These are phyloP conservation scores for Cyclotella cryptica DNA, from an alignment of 108 stramenopile genomes.

Conservation along the genomic window DNA sequence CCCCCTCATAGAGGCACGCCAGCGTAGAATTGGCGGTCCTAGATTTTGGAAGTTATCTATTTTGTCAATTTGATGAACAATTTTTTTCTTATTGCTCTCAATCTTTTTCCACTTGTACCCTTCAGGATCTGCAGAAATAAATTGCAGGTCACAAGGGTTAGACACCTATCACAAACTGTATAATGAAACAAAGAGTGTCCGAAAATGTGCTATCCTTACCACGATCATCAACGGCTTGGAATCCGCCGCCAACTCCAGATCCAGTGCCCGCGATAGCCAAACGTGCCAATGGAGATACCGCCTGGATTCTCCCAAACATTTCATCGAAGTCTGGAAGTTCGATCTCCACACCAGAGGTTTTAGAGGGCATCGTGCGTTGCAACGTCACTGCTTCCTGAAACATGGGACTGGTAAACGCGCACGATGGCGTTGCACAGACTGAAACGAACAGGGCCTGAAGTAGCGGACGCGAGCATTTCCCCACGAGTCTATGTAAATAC, in stretches of 20 bases:
- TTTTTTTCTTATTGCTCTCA: conserved; percentile 49
- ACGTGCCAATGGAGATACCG: conserved; percentile 66
- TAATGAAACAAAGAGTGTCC: not conserved
- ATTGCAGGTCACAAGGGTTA: not conserved
- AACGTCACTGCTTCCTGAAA: conserved; percentile 58
- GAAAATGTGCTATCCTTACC: conserved; percentile 26
- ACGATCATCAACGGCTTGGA: conserved; percentile 41
- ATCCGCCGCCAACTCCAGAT: conserved; percentile 48
- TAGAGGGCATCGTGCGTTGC: conserved; percentile 66
- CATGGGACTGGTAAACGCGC: conserved; percentile 68
- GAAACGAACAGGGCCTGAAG: conserved; percentile 28
- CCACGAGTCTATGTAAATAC: too few relatives aligned
- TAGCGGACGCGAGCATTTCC: conserved; percentile 1
- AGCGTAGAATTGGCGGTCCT: conserved; percentile 63
- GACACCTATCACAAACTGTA: not conserved
- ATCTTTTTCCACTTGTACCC: conserved; percentile 66
- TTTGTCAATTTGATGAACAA: conserved; percentile 63
- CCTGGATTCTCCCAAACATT: conserved; percentile 66
- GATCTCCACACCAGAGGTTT: conserved; percentile 66
- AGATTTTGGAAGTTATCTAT: conserved; percentile 76
- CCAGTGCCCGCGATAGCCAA: conserved; percentile 53
- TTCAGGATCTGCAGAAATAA: conserved; percentile 22
- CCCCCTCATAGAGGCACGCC: conserved; percentile 64
- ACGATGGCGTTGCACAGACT: conserved; percentile 9
- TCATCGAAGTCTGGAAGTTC: conserved; percentile 77